phyloP scores from a whole-genome alignment of 2,329 filamentous ascomycete genomes.

The Pseudogymnoascus sp. region DNA sequence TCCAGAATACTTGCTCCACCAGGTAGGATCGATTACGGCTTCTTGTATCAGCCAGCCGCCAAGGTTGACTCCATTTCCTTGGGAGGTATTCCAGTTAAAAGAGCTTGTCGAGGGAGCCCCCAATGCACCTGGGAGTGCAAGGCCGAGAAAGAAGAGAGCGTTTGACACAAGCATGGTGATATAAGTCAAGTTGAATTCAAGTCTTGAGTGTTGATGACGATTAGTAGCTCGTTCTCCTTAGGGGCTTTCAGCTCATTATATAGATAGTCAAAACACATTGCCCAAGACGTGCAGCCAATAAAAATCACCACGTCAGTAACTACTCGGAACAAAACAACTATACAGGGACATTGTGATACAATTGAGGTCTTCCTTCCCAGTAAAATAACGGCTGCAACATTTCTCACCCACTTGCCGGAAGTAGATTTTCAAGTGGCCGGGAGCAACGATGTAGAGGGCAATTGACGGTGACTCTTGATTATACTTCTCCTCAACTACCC shows the following conservation, averaged over 20 bases:
- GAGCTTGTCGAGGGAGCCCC: background rate
- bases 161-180: background rate
- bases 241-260: background rate
- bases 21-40: constrained; percentile 22
- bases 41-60: constrained; percentile 30
- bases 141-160: background rate
- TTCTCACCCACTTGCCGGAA: background rate
- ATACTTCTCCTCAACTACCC: background rate
- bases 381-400: background rate
- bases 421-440: background rate
- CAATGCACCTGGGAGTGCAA: background rate
- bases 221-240: background rate
- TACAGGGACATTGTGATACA: background rate
- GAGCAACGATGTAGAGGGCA: background rate
- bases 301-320: background rate
- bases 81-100: constrained; percentile 17
- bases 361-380: background rate
- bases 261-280: background rate
- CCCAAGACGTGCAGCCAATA: background rate
- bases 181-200: background rate
- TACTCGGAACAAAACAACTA: background rate
- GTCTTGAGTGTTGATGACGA: background rate
- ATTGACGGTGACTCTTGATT: background rate
- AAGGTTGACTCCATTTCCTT: constrained; percentile 23
- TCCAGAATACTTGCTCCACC: constrained; percentile 30